Percentiles rank a stretch among this genome's conserved stretches.
Conservation (phyloP, 2,329 filamentous ascomycete species). For the Graphilbum sp. region DNA sequence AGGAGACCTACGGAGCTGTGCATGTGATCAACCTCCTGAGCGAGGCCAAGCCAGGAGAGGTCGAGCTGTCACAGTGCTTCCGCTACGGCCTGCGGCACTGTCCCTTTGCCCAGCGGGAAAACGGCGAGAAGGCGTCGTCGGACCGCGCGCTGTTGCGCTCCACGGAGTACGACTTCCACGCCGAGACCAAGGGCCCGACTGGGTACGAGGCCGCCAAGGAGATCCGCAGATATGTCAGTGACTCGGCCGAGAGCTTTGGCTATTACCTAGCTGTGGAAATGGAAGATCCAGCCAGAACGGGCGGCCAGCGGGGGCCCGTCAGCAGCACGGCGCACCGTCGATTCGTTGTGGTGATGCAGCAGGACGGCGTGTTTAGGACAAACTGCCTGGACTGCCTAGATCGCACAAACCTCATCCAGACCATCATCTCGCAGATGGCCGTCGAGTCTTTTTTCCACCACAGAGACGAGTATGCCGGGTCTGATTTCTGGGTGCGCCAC, state of each 20-base stretch:
- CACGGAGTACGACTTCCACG: constrained; percentile 93
- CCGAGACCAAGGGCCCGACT: constrained; percentile 69
- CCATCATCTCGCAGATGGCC: constrained; percentile 86
- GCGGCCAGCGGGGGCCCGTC: neutral
- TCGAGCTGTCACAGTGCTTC: constrained; percentile 68
- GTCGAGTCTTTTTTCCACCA: constrained; percentile 71
- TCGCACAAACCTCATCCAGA: constrained; percentile 89
- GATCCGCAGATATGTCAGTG: constrained; percentile 62
- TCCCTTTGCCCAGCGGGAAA: constrained; percentile 41
- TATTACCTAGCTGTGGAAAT: constrained; percentile 73
- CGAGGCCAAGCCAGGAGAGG: constrained; percentile 70
- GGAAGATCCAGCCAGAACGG: constrained; percentile 31
- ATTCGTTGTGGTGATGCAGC: constrained; percentile 61
- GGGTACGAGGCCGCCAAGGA: constrained; percentile 85
- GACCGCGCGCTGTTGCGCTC: constrained; percentile 63
- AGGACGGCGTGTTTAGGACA: constrained; percentile 89
- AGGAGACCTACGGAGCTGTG: constrained; percentile 73
- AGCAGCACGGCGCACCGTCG: constrained; percentile 20
- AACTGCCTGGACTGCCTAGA: constrained; percentile 96
- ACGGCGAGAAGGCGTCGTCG: constrained; percentile 32
- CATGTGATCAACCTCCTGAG: constrained; percentile 93
- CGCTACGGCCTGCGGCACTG: constrained; percentile 60
- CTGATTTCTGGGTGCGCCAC: constrained; percentile 85
- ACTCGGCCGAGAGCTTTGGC: constrained; percentile 75
- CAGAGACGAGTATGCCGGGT: constrained; percentile 47